Evolutionary conservation across 169 alveolate species (phyloP).

Genomic region (Babesia bovis): DNA sequence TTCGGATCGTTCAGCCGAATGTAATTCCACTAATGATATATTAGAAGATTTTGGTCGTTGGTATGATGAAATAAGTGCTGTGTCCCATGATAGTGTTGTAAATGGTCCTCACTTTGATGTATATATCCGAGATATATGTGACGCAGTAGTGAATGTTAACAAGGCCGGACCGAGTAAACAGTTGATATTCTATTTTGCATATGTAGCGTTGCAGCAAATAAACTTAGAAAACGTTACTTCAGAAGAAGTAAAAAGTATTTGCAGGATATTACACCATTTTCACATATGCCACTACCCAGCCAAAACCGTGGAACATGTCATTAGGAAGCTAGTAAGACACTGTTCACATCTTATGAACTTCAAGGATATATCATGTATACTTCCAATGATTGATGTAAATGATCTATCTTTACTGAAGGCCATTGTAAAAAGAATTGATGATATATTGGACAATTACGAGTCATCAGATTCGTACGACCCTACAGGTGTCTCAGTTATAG

Average conservation of each 20-base stretch:
- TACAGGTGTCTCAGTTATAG: conserved; percentile 5
- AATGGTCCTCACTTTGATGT: background rate
- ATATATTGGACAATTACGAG: background rate
- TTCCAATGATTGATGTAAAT: background rate
- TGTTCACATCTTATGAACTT: conserved; percentile 4
- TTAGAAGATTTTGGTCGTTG: background rate
- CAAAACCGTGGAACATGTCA: background rate
- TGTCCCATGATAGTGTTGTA: background rate
- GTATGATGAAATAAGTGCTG: background rate
- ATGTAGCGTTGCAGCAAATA: background rate
- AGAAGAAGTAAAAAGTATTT: conserved; percentile 20
- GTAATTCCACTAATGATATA: background rate
- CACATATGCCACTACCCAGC: background rate
- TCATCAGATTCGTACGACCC: background rate
- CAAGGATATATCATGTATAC: conserved; percentile 10
- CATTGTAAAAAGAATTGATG: background rate
- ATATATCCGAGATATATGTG: conserved; percentile 15
- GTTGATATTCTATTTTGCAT: conserved; percentile 7
- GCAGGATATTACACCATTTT: conserved; percentile 8
- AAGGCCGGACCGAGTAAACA: background rate
- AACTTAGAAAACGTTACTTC: background rate
- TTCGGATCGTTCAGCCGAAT: background rate
- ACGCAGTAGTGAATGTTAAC: conserved; percentile 4
- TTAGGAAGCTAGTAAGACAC: background rate
- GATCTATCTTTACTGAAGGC: background rate